Base-by-base conservation (phyloP, 805 yeast genomes). In the Phaffomyces opuntiae region DNA sequence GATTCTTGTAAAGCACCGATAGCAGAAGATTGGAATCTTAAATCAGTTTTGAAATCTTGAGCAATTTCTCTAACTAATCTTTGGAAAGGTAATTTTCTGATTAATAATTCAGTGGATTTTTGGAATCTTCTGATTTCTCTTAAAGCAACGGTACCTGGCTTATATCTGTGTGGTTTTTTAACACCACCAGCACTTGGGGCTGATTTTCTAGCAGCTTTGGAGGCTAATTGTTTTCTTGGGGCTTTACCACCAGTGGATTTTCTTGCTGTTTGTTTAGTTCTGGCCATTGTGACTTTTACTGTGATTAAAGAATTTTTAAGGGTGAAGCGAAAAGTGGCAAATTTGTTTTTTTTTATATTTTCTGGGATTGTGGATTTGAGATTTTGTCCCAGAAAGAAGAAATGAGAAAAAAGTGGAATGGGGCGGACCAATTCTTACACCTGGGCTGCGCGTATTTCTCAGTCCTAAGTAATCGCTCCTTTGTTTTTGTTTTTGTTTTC, bases 1-100 rank as follows among this genome's bases (percentile, higher is more conserved):
- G 98, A 90, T 75, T 93, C 99, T 72, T 91, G 99, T 62, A 91
- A 77, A 58, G 99, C 99, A 73, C 96, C 90, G 56, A 91, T 85
- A 55, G 99, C 99, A 56, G 95, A 86, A 47, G 96, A 86, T 72
- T 91, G 97, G 83, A 93, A 91, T 78, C 96, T 83, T 70, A 89
- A 79, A 66, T 86, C 95, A 59, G 91, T 81, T 76, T 83, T 85
- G 80, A 86, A 85, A 68, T 89, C 96, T 70, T 85, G 91, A 54
- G 96, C 95, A 53, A 91, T 87, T 73, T 90, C 96, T 70, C 96
- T 80, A 47, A 90, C 96, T 66, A 90, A 79, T 78, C 97, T 83
- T 70, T 91, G 96, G 84, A 91, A 91, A 49, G 98, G 98, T 60
- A 91, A 79, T 72, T 91, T 91, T 78, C 95, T 86, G 72, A 91